Conservation (phyloP, 2,329 filamentous ascomycete species). For the Cladophialophora chaetospira region DNA sequence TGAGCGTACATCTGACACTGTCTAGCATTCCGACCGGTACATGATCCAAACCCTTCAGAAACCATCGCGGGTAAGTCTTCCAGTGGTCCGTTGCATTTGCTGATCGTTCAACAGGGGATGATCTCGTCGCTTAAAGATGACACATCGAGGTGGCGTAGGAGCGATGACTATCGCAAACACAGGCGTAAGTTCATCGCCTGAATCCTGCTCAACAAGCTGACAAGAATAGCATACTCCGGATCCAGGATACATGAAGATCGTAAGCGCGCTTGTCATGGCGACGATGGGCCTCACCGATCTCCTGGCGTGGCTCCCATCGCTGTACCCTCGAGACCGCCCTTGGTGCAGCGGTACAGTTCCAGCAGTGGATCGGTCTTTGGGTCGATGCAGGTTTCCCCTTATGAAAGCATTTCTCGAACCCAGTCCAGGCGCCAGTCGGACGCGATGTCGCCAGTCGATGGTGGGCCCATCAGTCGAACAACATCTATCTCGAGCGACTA, state of each 20-base stretch:
- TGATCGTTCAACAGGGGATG: slow-evolving; percentile 9
- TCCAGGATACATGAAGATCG: slow-evolving; percentile 17
- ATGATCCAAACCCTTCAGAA: slow-evolving; percentile 11
- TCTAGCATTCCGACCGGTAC: slow-evolving; percentile 15
- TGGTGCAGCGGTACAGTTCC: slow-evolving; percentile 15
- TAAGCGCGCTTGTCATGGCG: slow-evolving; percentile 10
- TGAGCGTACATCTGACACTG: slow-evolving; percentile 1
- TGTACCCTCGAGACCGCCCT: slow-evolving; percentile 14
- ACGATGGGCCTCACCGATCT: slow-evolving; percentile 1
- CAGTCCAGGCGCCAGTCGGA: slow-evolving; percentile 22
- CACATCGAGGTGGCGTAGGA: slow-evolving; percentile 17
- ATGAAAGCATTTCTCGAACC: slow-evolving; percentile 8
- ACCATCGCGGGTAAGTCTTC: slow-evolving; percentile 10
- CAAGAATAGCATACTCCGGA: slow-evolving; percentile 13
- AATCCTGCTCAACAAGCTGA: neutral
- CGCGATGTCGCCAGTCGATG: slow-evolving; percentile 14
- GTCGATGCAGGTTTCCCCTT: slow-evolving; percentile 12
- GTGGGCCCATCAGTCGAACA: slow-evolving; percentile 15
- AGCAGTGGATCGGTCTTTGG: slow-evolving; percentile 16
- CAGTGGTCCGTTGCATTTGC: neutral
- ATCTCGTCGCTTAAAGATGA: slow-evolving; percentile 17
- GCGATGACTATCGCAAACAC: slow-evolving; percentile 13
- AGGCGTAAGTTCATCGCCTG: slow-evolving; percentile 3
- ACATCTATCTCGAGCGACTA: slow-evolving; percentile 21
- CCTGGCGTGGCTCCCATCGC: slow-evolving; percentile 4